These are phyloP conservation scores for Exophiala sideris DNA, from an alignment of 2,329 filamentous ascomycete genomes.

Conservation along the genomic window DNA sequence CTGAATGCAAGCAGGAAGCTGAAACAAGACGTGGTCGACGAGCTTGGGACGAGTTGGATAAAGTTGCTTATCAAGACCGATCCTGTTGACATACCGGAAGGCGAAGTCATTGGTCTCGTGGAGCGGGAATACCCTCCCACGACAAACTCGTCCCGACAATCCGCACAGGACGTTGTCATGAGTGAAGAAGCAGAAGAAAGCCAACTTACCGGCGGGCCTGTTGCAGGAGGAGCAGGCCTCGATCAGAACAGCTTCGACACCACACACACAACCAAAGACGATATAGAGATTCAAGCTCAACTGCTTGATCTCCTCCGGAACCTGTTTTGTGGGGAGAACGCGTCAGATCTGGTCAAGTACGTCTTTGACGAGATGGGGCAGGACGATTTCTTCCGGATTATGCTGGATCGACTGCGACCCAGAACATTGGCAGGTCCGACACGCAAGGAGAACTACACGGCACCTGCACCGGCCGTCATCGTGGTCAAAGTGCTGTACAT, in stretches of 20 bases:
- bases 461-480: conserved; percentile 55
- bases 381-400: conserved; percentile 73
- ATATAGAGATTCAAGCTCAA: conserved; percentile 85
- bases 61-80: conserved; percentile 70
- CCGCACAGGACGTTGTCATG: conserved; percentile 27
- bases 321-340: conserved; percentile 66
- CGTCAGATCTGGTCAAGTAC: conserved; percentile 74
- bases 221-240: conserved; percentile 34
- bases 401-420: conserved; percentile 72
- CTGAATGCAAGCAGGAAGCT: conserved; percentile 66
- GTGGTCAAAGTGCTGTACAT: conserved; percentile 76
- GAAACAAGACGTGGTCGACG: conserved; percentile 74
- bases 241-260: conserved; percentile 63
- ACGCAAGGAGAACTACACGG: conserved; percentile 31
- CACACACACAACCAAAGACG: conserved; percentile 69
- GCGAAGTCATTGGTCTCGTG: conserved; percentile 28
- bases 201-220: background rate
- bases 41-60: conserved; percentile 75
- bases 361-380: conserved; percentile 73
- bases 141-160: background rate
- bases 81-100: conserved; percentile 30
- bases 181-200: conserved; percentile 30
- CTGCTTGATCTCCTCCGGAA: conserved; percentile 87
- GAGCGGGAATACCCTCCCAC: conserved; percentile 26
- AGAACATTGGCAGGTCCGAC: conserved; percentile 36